Evolutionary conservation across 2,329 filamentous ascomycete genomes (phyloP), one percentile per base, ranked within the genome.

Genomic region (Meredithiella fracta): DNA sequence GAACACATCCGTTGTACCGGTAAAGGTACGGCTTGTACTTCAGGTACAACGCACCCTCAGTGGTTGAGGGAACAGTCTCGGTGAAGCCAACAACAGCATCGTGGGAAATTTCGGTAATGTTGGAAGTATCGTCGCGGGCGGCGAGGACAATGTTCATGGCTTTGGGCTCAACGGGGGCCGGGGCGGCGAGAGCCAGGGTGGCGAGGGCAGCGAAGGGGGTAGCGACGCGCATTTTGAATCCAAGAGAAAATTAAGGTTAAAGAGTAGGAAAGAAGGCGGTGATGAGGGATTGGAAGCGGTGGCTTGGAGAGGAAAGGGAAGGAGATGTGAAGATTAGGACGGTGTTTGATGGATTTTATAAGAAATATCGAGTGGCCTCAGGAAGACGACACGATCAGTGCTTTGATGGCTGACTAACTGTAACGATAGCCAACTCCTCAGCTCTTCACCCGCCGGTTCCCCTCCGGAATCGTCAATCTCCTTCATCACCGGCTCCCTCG

Each of bases 1-100:
- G 77, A 7, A 82, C 78, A 59, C 79, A 83, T 47, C 79, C 79
- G 61, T 77, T 76, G 20, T 82, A 73, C 6, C 50, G 49, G 31
- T 63, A 61, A 29, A 69, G 62, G 58, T 64, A 67, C 8, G 67
- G 67, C 60, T 67, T 66, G 60, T 65, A 67, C 61, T 67, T 68
- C 15, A 65, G 60, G 51, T 66, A 66, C 42, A 67, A 55, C 23
- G 57, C 54, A 23, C 67, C 66, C 31, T 61, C 58, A 4, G 61
- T 61, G 37, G 60, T 63, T 6, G 61, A 58, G 4, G 67, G 67
- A 22, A 67, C 65, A 8, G 65, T 60, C 59, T 68, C 59, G 3
- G 60, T 34, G 47, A 68, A 67, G 1, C 66, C 63, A 38, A 66
- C 62, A 7, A 68, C 64, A 9, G 62, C 64, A 53, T 66, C 61